Conservation (phyloP, 1,139 yeast species). For the Saccharomyces hybrid region DNA sequence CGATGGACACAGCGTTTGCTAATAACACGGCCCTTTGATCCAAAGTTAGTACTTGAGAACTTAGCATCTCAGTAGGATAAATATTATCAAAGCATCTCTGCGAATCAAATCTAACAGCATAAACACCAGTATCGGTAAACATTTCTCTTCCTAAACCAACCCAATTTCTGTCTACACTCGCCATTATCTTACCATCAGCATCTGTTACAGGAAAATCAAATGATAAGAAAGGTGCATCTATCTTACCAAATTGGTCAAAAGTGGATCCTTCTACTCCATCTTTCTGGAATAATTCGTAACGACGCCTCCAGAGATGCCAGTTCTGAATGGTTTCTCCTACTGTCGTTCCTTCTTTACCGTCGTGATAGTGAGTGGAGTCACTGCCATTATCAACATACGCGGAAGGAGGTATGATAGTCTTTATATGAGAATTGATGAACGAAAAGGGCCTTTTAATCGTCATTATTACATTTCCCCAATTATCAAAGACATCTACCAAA, state of each 20-base stretch:
- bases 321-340: conserved; percentile 85
- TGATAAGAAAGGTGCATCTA: conserved; percentile 80
- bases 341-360: conserved; percentile 34
- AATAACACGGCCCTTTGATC: conserved; percentile 81
- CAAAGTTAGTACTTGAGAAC: conserved; percentile 40
- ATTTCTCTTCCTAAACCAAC: conserved; percentile 89
- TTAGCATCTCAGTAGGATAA: conserved; percentile 19
- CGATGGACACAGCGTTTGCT: conserved; percentile 84
- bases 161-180: conserved; percentile 85
- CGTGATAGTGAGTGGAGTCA: conserved; percentile 9
- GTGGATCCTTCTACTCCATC: conserved; percentile 11
- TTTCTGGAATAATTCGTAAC: conserved; percentile 65
- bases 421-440: conserved; percentile 80
- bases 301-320: conserved; percentile 91
- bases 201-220: conserved; percentile 77
- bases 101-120: conserved; percentile 78
- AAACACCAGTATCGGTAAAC: conserved; percentile 91
- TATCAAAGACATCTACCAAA: conserved; percentile 70
- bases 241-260: conserved; percentile 51
- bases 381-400: conserved; percentile 14
- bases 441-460: conserved; percentile 78
- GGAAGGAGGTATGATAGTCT: conserved; percentile 49
- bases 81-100: conserved; percentile 30
- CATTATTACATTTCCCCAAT: conserved; percentile 57
- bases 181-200: conserved; percentile 51